Percentiles rank a stretch among this genome's conserved stretches.
Conservation (phyloP, 148 eudicot species). For the Nepenthes mirabilis region DNA sequence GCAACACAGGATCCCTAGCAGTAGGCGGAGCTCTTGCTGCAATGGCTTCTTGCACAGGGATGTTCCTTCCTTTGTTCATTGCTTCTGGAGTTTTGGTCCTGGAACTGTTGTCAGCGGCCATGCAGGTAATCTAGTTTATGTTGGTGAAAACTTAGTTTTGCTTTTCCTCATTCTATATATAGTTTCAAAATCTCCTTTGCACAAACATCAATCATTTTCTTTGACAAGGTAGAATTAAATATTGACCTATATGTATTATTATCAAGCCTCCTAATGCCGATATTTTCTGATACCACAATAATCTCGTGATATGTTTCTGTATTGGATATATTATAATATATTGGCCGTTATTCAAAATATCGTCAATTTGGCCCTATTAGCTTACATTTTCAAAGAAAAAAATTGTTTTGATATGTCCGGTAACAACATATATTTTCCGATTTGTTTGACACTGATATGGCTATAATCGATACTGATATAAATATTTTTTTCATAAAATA, state of each 20-base stretch:
- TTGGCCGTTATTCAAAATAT: no score
- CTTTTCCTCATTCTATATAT: not conserved
- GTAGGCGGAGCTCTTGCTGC: slow-evolving; percentile 94
- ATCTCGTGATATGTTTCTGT: no score
- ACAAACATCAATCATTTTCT: not conserved
- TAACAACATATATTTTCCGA: no score
- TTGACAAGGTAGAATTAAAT: not conserved
- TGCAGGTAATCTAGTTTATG: slow-evolving; percentile 44
- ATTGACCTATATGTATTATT: no score
- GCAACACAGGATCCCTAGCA: slow-evolving; percentile 82
- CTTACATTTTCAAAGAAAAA: no score
- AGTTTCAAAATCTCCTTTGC: not conserved
- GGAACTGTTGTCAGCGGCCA: slow-evolving; percentile 44
- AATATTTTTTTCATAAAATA: no score
- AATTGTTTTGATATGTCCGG: no score
- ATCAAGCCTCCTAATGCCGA: not conserved
- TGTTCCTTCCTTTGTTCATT: slow-evolving; percentile 79
- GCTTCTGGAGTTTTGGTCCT: slow-evolving; percentile 65
- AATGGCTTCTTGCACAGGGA: slow-evolving; percentile 93
- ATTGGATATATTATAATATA: no score
- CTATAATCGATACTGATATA: no score
- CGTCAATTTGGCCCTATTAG: no score
- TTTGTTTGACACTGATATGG: no score
- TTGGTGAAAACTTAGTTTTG: not conserved
- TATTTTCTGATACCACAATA: no score